A percentile compares a stretch with the other conserved stretches of the same genome.
phyloP scores from a whole-genome alignment of 768 basidiomycete species.

The Russula virescens region DNA sequence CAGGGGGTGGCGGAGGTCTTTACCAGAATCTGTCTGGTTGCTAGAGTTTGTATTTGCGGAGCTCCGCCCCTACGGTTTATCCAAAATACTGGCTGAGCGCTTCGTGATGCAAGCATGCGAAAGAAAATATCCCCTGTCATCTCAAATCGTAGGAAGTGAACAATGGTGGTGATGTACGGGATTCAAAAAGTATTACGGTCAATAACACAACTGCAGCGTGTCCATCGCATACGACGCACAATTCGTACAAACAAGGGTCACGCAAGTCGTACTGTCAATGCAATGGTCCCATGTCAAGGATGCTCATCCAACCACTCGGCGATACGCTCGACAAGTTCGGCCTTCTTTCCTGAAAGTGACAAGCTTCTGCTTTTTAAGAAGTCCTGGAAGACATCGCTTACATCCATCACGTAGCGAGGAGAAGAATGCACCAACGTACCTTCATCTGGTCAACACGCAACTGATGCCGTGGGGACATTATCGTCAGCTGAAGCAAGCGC shows the following conservation, averaged over 20 bases:
- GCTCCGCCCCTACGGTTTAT: no score
- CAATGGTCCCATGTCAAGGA: slow-evolving; percentile 13
- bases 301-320: slow-evolving; percentile 51
- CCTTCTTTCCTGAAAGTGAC: slow-evolving; percentile 62
- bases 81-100: neutral
- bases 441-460: slow-evolving; percentile 75
- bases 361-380: slow-evolving; percentile 65
- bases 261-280: neutral
- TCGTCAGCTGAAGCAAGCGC: slow-evolving; percentile 9
- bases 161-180: neutral
- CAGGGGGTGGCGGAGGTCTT: neutral
- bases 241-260: no score
- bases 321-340: slow-evolving; percentile 62
- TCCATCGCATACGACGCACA: neutral
- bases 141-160: neutral
- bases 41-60: neutral
- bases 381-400: slow-evolving; percentile 40
- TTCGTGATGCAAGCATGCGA: neutral
- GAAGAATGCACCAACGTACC: slow-evolving; percentile 36
- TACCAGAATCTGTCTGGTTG: neutral
- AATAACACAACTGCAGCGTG: neutral
- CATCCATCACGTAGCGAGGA: slow-evolving; percentile 1
- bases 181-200: neutral
- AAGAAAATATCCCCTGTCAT: neutral
- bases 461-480: slow-evolving; percentile 33